Base-by-base conservation (phyloP, 2,329 filamentous ascomycete genomes). In the Pseudocercospora macadamiae region DNA sequence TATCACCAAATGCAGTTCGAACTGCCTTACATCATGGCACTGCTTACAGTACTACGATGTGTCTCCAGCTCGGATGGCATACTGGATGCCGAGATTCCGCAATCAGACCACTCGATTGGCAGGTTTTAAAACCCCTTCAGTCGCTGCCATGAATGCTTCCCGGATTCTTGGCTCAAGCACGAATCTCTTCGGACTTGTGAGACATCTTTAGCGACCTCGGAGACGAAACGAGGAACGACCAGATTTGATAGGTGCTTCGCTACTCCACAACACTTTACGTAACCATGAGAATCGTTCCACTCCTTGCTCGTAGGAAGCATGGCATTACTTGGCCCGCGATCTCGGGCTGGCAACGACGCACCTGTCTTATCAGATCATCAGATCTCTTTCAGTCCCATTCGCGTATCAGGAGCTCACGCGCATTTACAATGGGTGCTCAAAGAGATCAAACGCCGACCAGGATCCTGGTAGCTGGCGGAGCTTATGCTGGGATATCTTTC, bases 381-480 rank as follows among this genome's bases (percentile, higher is more conserved):
- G 48, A 51, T 51, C 21, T 49, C 28, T 30, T 19, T 18, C 16
- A 39, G 8, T 9, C 9, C 45, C 23, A 28, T 49, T 49, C 23
- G 28, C 10, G 2, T n/a, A n/a, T n/a, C n/a, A n/a, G n/a, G n/a
- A n/a, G n/a, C n/a, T n/a, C 12, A 18, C 16, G 18, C 48, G 5
- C 26, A 7, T 51, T 36, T 16, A 51, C 26, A 14, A 51, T 51
- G 28, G n/a, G 18, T 23, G 26, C 32, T 18, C 16, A 51, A 16
- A 51, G 12, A 32, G 28, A 51, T 10, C 28, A 44, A 30, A 28
- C 39, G 10, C 49, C 49, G 14, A 19, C 44, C 10, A 34, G 53
- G 21, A 34, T 62, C n/a, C 55, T 63, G 4, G 60, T 64, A 12
- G 62, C 62, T 21, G 57, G 62, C 10, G 55, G 60, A 12, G 49